A percentile compares a stretch with the other conserved stretches of the same genome.
Evolutionary conservation across 1,284 basidiomycete species (phyloP).

Genomic region (Cryptococcus sp.): DNA sequence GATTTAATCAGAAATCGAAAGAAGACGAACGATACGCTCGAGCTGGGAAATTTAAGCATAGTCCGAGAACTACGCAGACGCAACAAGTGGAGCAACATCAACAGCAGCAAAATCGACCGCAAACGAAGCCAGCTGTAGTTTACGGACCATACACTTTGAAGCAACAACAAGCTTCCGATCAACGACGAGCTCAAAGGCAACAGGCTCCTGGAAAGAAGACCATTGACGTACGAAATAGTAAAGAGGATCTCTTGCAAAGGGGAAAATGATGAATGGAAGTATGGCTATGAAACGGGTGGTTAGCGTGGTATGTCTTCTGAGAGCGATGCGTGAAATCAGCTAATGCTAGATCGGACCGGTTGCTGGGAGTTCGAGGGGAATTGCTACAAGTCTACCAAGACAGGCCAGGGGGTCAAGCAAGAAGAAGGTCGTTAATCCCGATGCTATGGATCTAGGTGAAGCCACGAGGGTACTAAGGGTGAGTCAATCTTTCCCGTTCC

Average conservation of each 20-base stretch:
- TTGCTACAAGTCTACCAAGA: slow-evolving; percentile 1
- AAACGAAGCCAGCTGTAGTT: not conserved
- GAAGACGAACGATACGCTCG: slow-evolving; percentile 10
- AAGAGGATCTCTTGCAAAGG: not conserved
- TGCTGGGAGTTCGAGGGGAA: not conserved
- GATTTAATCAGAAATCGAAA: slow-evolving; percentile 18
- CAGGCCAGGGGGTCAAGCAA: slow-evolving; percentile 5
- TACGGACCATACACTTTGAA: no score
- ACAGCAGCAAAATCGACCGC: slow-evolving; percentile 1
- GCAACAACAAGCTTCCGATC: no score
- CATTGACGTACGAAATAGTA: not conserved
- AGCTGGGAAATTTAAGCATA: not conserved
- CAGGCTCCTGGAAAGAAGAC: not conserved
- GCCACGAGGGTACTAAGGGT: slow-evolving; percentile 40
- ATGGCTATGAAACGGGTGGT: not conserved
- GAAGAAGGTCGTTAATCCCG: slow-evolving; percentile 19
- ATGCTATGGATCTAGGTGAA: slow-evolving; percentile 34
- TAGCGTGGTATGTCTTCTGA: not conserved
- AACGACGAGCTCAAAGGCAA: not conserved
- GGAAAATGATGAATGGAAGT: not conserved
- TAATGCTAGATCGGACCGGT: not conserved
- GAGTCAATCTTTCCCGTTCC: slow-evolving; percentile 4
- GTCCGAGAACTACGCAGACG: no score
- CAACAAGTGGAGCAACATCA: not conserved
- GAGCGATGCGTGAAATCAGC: not conserved